These are phyloP conservation scores for Termitomyces sp. DNA, from an alignment of 768 basidiomycete genomes.

Conservation along the genomic window DNA sequence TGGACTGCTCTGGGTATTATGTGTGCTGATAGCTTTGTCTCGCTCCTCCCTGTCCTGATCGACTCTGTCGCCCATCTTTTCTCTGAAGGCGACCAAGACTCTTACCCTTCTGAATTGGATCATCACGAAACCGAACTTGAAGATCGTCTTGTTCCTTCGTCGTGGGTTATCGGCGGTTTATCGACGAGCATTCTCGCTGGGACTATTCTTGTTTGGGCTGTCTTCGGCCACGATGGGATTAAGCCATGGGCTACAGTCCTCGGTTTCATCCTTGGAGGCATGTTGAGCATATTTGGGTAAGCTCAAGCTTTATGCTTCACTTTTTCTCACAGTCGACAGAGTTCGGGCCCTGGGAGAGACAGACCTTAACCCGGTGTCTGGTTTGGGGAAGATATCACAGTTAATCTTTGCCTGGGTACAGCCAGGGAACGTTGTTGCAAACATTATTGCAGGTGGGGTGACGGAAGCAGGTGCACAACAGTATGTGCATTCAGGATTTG, in stretches of 20 bases:
- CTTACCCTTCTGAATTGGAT: constrained; percentile 24
- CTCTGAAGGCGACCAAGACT: constrained; percentile 19
- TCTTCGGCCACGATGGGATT: constrained; percentile 91
- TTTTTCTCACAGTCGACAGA: constrained; percentile 30
- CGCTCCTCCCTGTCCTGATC: constrained; percentile 70
- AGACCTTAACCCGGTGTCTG: constrained; percentile 89
- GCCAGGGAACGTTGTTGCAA: constrained; percentile 94
- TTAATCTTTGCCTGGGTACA: constrained; percentile 92
- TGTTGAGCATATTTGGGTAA: constrained; percentile 86
- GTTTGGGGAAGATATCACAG: constrained; percentile 93
- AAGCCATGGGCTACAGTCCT: constrained; percentile 92
- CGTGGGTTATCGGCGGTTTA: constrained; percentile 76
- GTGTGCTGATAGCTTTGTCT: constrained; percentile 88
- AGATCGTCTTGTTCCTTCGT: constrained; percentile 75
- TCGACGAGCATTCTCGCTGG: constrained; percentile 59
- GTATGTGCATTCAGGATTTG: constrained; percentile 35
- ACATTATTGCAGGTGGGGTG: constrained; percentile 96
- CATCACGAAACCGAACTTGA: constrained; percentile 72
- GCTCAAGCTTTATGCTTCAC: constrained; percentile 18
- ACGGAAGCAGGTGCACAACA: constrained; percentile 94
- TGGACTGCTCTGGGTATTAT: constrained; percentile 95
- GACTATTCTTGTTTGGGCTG: constrained; percentile 77
- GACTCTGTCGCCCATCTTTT: constrained; percentile 43
- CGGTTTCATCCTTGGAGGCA: constrained; percentile 76
- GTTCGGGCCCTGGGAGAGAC: constrained; percentile 96